Evolutionary conservation across 2,329 filamentous ascomycete genomes (phyloP).

Genomic region (Epichloe sibirici): DNA sequence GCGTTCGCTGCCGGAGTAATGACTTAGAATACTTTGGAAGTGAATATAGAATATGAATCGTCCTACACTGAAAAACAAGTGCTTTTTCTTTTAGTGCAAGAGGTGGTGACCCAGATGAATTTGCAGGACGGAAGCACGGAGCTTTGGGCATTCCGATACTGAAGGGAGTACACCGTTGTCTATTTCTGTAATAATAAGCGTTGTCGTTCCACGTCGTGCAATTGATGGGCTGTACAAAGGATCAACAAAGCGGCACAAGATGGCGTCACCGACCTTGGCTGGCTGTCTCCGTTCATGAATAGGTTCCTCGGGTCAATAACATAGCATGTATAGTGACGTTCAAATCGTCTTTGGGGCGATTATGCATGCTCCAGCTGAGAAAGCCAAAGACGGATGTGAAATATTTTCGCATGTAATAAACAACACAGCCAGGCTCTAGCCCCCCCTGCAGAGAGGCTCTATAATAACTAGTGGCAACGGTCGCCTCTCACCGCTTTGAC

Average conservation of each 20-base stretch:
- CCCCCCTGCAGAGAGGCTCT: not conserved
- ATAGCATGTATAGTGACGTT: slow-evolving; percentile 25
- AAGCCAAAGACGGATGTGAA: no score
- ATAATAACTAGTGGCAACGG: not conserved
- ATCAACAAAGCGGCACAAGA: slow-evolving; percentile 5
- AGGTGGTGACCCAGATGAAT: slow-evolving; percentile 25
- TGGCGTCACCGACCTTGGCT: slow-evolving; percentile 17
- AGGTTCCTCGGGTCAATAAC: slow-evolving; percentile 15
- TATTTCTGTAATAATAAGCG: slow-evolving; percentile 20
- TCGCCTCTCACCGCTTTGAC: slow-evolving; percentile 18
- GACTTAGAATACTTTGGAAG: slow-evolving; percentile 8
- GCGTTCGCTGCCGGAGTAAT: slow-evolving; percentile 6
- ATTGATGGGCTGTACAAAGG: slow-evolving; percentile 18
- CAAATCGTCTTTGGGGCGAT: slow-evolving; percentile 30
- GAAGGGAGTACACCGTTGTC: slow-evolving; percentile 24
- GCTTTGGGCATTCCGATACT: slow-evolving; percentile 22
- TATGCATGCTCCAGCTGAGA: slow-evolving; percentile 10
- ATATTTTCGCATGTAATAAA: not conserved
- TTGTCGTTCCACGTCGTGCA: slow-evolving; percentile 20
- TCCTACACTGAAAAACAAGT: slow-evolving; percentile 8
- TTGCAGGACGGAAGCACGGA: slow-evolving; percentile 21
- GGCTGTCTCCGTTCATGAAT: slow-evolving; percentile 17
- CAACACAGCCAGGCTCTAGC: not conserved
- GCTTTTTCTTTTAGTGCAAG: slow-evolving; percentile 13
- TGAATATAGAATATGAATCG: slow-evolving; percentile 11